A percentile compares a stretch with the other conserved stretches of the same genome.
Evolutionary conservation across 1,284 basidiomycete genomes (phyloP).

Genomic region (Moesziomyces aphidis): DNA sequence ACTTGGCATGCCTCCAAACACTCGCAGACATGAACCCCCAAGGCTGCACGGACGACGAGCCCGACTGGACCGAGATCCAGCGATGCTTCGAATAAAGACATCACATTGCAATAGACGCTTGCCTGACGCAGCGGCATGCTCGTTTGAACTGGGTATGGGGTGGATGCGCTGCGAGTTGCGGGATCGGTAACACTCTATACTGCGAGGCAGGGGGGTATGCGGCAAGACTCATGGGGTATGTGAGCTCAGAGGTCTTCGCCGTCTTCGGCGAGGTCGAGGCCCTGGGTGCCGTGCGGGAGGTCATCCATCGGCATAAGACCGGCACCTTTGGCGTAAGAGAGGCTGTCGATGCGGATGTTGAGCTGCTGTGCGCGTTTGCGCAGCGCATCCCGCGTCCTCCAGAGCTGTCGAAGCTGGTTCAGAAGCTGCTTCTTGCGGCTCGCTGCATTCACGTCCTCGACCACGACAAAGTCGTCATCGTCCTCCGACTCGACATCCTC

Average conservation of each 20-base stretch:
- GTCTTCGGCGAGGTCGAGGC: conserved; percentile 7
- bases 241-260: conserved; percentile 24
- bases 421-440: conserved; percentile 33
- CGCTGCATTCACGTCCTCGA: conserved; percentile 35
- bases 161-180: background rate
- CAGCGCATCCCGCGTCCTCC: conserved; percentile 30
- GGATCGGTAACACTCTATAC: background rate
- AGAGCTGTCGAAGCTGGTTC: conserved; percentile 43
- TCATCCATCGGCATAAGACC: conserved; percentile 33
- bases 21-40: background rate
- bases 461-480: conserved; percentile 42
- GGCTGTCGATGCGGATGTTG: conserved; percentile 41
- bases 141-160: background rate
- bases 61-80: conserved; percentile 19
- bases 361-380: conserved; percentile 33
- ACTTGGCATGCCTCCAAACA: conserved; percentile 52
- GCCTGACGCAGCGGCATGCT: background rate
- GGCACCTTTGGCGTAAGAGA: conserved; percentile 27
- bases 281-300: conserved; percentile 5
- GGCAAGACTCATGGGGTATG: too few relatives aligned
- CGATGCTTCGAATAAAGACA: conserved; percentile 1
- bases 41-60: conserved; percentile 6
- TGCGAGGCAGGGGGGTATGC: background rate
- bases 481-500: conserved; percentile 28
- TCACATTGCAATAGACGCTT: background rate